Evolutionary conservation across 225 moss, liverwort and hornwort genomes (phyloP).

Genomic region (Sphagnum contortum): DNA sequence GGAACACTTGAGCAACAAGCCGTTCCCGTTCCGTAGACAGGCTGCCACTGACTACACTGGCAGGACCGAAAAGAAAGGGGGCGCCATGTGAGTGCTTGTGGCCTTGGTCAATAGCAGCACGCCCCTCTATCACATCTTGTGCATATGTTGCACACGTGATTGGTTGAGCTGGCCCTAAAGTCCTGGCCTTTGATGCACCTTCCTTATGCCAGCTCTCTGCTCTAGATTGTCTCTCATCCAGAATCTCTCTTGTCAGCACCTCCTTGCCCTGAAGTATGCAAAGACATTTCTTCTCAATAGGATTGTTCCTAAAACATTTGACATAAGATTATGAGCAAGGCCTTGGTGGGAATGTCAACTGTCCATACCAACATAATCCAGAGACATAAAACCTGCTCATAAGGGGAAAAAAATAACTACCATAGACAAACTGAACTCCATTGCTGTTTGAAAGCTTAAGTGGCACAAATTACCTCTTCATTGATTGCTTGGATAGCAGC

Average conservation of each 20-base stretch:
- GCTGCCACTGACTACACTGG: constrained; percentile 77
- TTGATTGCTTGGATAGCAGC: constrained; percentile 65
- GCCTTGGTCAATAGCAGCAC: constrained; percentile 52
- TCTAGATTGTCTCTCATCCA: constrained; percentile 88
- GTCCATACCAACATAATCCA: too few species aligned
- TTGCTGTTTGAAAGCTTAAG: background rate
- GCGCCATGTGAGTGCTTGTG: constrained; percentile 48
- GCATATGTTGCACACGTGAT: constrained; percentile 86
- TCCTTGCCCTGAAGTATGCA: constrained; percentile 45
- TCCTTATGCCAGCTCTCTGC: constrained; percentile 90
- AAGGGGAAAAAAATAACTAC: too few species aligned
- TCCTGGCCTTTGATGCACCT: constrained; percentile 58
- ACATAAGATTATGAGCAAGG: background rate
- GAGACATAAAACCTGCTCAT: too few species aligned
- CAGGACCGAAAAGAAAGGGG: constrained; percentile 77
- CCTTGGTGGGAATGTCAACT: background rate
- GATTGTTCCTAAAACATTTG: background rate
- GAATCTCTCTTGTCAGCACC: constrained; percentile 43
- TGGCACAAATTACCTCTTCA: constrained; percentile 50
- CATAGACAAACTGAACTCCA: background rate
- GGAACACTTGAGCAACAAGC: constrained; percentile 94
- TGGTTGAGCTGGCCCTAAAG: constrained; percentile 40
- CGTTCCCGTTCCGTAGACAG: constrained; percentile 84
- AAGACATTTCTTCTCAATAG: background rate
- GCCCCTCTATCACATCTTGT: constrained; percentile 94